Base-by-base conservation (phyloP, 768 basidiomycete genomes). In the Termitomyces sp. region DNA sequence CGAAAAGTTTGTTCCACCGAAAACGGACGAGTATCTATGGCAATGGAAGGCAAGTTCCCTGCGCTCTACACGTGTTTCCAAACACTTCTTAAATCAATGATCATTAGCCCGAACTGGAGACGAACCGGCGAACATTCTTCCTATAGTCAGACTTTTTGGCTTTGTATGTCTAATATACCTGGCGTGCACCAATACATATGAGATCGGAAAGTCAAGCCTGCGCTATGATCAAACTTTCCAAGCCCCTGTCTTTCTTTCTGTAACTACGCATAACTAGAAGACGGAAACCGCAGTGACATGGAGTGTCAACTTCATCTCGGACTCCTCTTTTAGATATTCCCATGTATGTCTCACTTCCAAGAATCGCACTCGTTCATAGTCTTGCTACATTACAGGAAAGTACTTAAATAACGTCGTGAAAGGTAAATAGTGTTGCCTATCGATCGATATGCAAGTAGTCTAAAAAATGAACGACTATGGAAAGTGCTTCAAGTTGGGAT, bases 91-190 rank as follows among this genome's bases (percentile, higher is more conserved):
- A 15, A 54, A 67, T 46, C 10, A 44, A 45, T 33, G 12, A 20
- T 26, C 8, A 31, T 13, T 67, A 97, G 95, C 88, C 96, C n/a
- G 90, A 94, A 74, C 77, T 98, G 68, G 94, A 98, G 73, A 90
- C 91, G 4, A 88, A 88, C 12, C 83, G 94, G 70, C 80, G 85
- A 66, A 96, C 92, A 16, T 97, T 97, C 75, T 97, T 96, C 77
- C 73, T 97, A 65, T 97, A 73, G 72, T 6, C 4, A 20, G 26
- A 18, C 26, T 13, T 18, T 41, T 39, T 4, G 10, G 36, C 24
- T 18, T 48, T 48, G 29, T 33, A 12, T 3, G 9, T 22, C 9
- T 36, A 12, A 24, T 10, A 3, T 50, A 36, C 29, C 24, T 31
- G 28, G 20, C 29, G 37, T 15, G 4, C 18, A 20, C 29, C 2